A percentile compares a stretch with the other conserved stretches of the same genome.
phyloP scores from a whole-genome alignment of 768 basidiomycete species.

The Leccinum longicurvipes region DNA sequence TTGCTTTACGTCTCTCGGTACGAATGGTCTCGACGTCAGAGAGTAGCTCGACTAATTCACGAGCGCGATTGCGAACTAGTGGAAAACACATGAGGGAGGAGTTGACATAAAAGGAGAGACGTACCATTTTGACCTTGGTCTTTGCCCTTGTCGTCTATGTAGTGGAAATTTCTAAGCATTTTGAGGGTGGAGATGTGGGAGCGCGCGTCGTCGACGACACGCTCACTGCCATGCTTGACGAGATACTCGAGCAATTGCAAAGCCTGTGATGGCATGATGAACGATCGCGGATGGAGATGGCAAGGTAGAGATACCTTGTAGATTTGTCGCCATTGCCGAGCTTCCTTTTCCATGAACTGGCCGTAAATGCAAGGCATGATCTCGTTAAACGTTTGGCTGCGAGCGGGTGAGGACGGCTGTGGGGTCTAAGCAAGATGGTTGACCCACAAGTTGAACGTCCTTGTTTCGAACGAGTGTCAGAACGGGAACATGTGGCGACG shows the following conservation, averaged over 20 bases:
- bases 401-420: constrained; percentile 7
- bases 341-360: constrained; percentile 98
- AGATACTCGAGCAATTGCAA: constrained; percentile 93
- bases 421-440: neutral
- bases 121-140: constrained; percentile 97
- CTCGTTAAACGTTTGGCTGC: constrained; percentile 96
- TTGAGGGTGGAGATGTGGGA: constrained; percentile 94
- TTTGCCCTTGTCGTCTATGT: constrained; percentile 97
- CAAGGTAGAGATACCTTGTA: constrained; percentile 69
- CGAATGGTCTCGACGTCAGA: constrained; percentile 90
- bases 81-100: neutral
- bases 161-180: constrained; percentile 97
- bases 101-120: constrained; percentile 3
- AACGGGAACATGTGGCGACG: neutral
- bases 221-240: constrained; percentile 94
- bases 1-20: constrained; percentile 86
- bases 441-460: constrained; percentile 96
- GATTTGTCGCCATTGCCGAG: constrained; percentile 96
- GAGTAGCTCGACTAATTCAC: constrained; percentile 89
- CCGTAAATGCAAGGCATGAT: constrained; percentile 97
- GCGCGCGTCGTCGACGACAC: constrained; percentile 96
- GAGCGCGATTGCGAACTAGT: constrained; percentile 89
- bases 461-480: constrained; percentile 33
- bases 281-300: neutral
- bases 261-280: constrained; percentile 46